These are phyloP conservation scores for Saururus chinensis DNA, from an alignment of 164 flowering plant genomes.

Conservation along the genomic window DNA sequence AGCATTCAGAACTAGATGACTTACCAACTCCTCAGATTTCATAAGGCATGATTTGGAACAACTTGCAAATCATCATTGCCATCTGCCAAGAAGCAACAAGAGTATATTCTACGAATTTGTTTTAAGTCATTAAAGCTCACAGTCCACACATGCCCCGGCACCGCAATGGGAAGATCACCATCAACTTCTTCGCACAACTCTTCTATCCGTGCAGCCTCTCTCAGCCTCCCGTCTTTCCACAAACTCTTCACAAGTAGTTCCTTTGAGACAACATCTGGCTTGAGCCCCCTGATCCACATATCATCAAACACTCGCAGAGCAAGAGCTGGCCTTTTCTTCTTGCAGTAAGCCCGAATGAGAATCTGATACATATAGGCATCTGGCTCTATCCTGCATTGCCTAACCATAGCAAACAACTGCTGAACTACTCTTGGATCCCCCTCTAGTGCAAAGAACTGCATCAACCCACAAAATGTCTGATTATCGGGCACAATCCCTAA, in stretches of 20 bases:
- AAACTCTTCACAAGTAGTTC: slow-evolving; percentile 74
- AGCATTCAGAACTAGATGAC: background rate
- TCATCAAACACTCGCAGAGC: slow-evolving; percentile 79
- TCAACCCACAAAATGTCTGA: slow-evolving; percentile 75
- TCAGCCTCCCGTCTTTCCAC: slow-evolving; percentile 81
- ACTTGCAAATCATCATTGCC: background rate
- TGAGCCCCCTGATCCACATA: slow-evolving; percentile 41
- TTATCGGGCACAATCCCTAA: slow-evolving; percentile 53
- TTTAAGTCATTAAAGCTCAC: slow-evolving; percentile 43
- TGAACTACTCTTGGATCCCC: slow-evolving; percentile 73
- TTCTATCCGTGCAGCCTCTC: slow-evolving; percentile 78
- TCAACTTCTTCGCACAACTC: slow-evolving; percentile 43
- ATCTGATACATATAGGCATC: slow-evolving; percentile 72
- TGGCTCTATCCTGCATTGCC: slow-evolving; percentile 61
- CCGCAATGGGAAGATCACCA: slow-evolving; percentile 34
- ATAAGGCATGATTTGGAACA: background rate
- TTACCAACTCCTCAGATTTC: background rate
- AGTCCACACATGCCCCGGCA: slow-evolving; percentile 58
- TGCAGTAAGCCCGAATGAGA: slow-evolving; percentile 64
- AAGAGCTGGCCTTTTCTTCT: slow-evolving; percentile 54
- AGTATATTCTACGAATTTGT: slow-evolving; percentile 37
- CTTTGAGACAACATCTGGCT: slow-evolving; percentile 69
- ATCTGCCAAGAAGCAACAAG: slow-evolving; percentile 17
- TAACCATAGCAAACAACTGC: slow-evolving; percentile 59
- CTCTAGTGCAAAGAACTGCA: slow-evolving; percentile 69